A percentile compares a stretch with the other conserved stretches of the same genome.
These are phyloP conservation scores for Gastrolobium villosum DNA, from an alignment of 306 rosid species.

Conservation along the genomic window DNA sequence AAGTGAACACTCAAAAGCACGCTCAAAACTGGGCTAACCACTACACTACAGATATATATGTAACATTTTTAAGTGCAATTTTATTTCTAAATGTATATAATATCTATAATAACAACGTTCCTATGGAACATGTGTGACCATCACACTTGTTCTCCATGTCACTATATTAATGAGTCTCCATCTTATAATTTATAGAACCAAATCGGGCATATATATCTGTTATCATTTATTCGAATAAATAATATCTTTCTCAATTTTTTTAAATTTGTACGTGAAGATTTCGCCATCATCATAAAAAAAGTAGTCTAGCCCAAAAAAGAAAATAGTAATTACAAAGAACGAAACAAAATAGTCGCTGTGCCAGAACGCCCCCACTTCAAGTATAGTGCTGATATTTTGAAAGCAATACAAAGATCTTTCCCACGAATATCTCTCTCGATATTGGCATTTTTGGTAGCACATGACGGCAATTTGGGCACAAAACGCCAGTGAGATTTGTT, in stretches of 20 bases:
- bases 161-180: neutral
- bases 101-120: constrained; percentile 24
- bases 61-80: constrained; percentile 6
- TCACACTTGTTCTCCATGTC: neutral
- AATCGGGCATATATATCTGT: neutral
- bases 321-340: neutral
- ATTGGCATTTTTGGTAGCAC: neutral
- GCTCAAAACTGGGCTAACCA: constrained; percentile 40
- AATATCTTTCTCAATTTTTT: too few species aligned
- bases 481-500: neutral
- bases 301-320: neutral
- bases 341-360: neutral
- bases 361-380: neutral
- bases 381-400: neutral
- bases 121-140: constrained; percentile 5
- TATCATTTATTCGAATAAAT: too few species aligned
- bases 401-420: constrained; percentile 6
- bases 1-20: neutral
- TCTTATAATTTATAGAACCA: constrained; percentile 9
- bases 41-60: neutral
- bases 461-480: neutral
- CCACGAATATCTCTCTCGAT: neutral
- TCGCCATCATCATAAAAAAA: neutral
- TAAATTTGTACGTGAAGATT: too few species aligned
- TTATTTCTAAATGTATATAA: constrained; percentile 37